Evolutionary conservation across 2,329 filamentous ascomycete species (phyloP).

Genomic region (Xylariaceae sp.): DNA sequence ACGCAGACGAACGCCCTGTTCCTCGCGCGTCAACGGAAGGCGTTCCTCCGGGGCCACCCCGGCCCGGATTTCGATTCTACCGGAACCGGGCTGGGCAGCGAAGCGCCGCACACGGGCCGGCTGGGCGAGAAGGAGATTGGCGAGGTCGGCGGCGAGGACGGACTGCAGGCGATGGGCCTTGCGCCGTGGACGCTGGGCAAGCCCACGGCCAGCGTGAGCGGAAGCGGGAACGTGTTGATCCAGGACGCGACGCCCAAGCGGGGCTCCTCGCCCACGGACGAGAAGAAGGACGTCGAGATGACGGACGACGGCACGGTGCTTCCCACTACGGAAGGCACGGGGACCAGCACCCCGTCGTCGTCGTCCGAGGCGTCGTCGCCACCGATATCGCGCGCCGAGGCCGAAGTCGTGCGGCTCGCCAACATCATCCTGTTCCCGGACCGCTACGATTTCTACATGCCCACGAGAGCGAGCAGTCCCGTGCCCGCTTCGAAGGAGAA

Average conservation of each 20-base stretch:
- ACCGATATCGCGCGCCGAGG: constrained; percentile 38
- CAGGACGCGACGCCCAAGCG: no score
- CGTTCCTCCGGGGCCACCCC: constrained; percentile 49
- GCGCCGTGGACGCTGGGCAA: constrained; percentile 43
- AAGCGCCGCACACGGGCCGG: constrained; percentile 44
- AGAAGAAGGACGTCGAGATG: constrained; percentile 19
- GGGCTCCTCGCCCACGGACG: constrained; percentile 16
- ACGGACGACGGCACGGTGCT: constrained; percentile 12
- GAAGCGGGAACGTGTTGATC: no score
- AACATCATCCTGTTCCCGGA: constrained; percentile 55
- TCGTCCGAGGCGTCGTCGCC: constrained; percentile 25
- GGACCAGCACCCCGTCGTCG: constrained; percentile 14
- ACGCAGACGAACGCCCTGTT: constrained; percentile 55
- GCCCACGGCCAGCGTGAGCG: constrained; percentile 20
- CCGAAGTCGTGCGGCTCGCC: constrained; percentile 47
- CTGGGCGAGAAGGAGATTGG: constrained; percentile 48
- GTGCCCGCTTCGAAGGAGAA: constrained; percentile 18
- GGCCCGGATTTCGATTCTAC: constrained; percentile 52
- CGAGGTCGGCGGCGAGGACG: constrained; percentile 44
- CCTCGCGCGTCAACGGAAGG: constrained; percentile 52
- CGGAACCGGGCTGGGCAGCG: constrained; percentile 44
- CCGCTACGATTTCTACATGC: constrained; percentile 44
- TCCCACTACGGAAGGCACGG: constrained; percentile 9
- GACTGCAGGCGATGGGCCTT: constrained; percentile 53
- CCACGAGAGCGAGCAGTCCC: constrained; percentile 31